Base-by-base conservation (phyloP, 495 filamentous ascomycete genomes). In the Penicillium atrosanguineum region DNA sequence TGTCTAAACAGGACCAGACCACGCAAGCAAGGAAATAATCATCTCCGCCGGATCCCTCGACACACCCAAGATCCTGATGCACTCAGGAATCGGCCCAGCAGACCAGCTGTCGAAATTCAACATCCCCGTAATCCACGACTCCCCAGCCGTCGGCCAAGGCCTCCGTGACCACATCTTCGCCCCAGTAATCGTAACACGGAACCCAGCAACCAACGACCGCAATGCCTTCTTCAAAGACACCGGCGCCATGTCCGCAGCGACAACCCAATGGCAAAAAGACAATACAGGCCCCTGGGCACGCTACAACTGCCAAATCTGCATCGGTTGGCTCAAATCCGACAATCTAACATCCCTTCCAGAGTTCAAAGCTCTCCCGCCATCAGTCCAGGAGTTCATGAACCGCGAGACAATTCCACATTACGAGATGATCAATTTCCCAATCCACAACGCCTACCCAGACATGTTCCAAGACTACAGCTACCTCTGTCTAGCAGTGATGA, bases 241-340 rank as follows among this genome's bases (percentile, higher is more conserved):
- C 37, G 39, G 54, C 2, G 64, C 56, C 9, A 64, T 70, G 63
- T 69, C 71, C 0, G 57, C 59, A 2, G 79, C 79, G 0, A 56
- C 69, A 3, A 61, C 69, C 43, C 68, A 81, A 59, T 82, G 76
- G 75, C 57, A 72, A 53, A 56, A 63, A 18, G 67, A 76, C 57
- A 68, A 76, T 6, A 74, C 75, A 0, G 78, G 79, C 0, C 69
- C 72, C 0, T 76, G 78, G 70, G 57, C 73, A 0, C 57, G 60
- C 23, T 59, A 62, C 25, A 52, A 63, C 40, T 78, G 76, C 62
- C 64, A 73, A 55, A 25, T 74, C 20, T 72, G 64, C 9, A 75
- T 82, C 21, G 82, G 80, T 1, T 87, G 73, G 72, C 73, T 84
- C 63, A 85, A 85, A 63, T 70, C 72, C 3, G 67, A 76, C 29